Base-by-base conservation (phyloP, 495 filamentous ascomycete genomes). In the Staphylotrichum tortipilum region DNA sequence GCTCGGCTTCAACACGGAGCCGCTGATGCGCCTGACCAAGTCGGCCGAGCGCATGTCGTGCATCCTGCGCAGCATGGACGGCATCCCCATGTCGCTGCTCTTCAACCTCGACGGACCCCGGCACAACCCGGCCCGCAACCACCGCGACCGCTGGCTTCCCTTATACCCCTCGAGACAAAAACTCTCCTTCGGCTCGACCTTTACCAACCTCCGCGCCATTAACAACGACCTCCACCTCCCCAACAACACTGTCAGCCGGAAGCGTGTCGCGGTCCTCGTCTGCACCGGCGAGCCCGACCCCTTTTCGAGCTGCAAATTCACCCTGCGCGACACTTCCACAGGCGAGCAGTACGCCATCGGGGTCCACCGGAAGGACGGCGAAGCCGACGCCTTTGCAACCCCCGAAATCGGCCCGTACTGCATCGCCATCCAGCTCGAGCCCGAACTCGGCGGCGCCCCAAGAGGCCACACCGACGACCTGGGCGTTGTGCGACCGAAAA, bases 101-200 rank as follows among this genome's bases (percentile, higher is more conserved):
- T 54, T 61, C 37, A 61, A 53, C 49, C 7, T 48, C 0, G 23
- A 48, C 6, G 51, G 44, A 0, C 55, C 55, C 21, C 33, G 58
- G 7, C 49, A 61, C 10, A 49, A 44, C 1, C 54, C 58, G 3
- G 26, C 43, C 1, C 33, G 34, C 2, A 44, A 55, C n/a, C 55
- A 58, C 9, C 45, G 58, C 2, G 48, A 55, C 14, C 55, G 55
- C 14, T 61, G 58, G 58, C 33, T 61, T 7, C 58, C 58, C 2
- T 30, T 53, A 2, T 51, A 50, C 24, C 58, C 55, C n/a, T 55
- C 52, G 1, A 29, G 33, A n/a, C 52, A 58, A 29, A 48, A 44
- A 10, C 22, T 58, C 15, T 17, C 29, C 0, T 47, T 47, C 24
- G 52, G 57, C 6, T 50, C 57, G 8, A 44, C 43, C 7, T 59